Evolutionary conservation across 83 land plant species (phyloP).

Genomic region (Larix sibirica): DNA sequence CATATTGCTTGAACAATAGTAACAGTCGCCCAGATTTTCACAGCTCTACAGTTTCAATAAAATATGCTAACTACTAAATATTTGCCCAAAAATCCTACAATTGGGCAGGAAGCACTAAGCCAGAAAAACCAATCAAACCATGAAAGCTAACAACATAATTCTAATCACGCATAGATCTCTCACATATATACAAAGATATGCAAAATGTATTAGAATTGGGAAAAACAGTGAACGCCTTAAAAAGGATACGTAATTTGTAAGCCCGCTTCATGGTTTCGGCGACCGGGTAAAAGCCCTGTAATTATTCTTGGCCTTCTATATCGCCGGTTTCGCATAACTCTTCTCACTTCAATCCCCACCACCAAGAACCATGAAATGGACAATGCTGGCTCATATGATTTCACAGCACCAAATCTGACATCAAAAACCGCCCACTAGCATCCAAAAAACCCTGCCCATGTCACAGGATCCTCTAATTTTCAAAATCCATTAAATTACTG

Average conservation of each 20-base stretch:
- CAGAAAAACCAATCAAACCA: neutral
- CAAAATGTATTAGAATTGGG: too few species aligned
- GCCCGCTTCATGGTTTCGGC: conserved; percentile 14
- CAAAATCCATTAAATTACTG: neutral
- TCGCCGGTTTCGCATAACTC: conserved; percentile 15
- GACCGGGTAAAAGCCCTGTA: neutral
- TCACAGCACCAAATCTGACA: conserved; percentile 11
- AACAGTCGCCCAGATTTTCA: neutral
- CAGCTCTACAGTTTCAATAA: neutral
- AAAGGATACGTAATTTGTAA: conserved; percentile 15
- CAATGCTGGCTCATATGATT: neutral
- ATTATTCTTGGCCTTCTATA: neutral
- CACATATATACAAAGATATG: neutral
- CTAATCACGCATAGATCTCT: neutral
- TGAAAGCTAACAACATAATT: neutral
- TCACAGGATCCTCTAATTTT: neutral
- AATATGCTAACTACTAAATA: neutral
- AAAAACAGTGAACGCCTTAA: too few species aligned
- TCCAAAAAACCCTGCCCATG: neutral
- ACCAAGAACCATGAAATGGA: neutral
- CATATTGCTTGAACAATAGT: neutral
- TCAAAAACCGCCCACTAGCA: neutral
- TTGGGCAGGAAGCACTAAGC: neutral
- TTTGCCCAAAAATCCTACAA: neutral
- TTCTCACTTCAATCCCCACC: neutral